These are phyloP conservation scores for Acorus gramineus DNA, from an alignment of 106 monocot species.

Conservation along the genomic window DNA sequence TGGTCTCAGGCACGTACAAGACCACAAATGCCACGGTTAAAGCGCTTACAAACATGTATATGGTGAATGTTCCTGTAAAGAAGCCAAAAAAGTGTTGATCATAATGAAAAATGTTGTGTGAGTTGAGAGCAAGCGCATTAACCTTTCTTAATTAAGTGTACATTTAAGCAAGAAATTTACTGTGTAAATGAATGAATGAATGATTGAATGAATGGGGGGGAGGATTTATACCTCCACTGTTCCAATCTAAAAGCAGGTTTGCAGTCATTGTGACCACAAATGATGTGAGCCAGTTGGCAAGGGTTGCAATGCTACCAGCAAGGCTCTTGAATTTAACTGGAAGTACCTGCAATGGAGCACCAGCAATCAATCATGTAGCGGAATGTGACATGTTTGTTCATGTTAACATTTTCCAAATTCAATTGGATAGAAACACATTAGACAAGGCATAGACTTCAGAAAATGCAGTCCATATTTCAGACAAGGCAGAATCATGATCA, in stretches of 20 bases:
- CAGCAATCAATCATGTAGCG: too few relatives aligned
- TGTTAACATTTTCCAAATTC: too few relatives aligned
- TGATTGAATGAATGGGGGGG: constrained; percentile 8
- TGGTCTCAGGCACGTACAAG: constrained; percentile 81
- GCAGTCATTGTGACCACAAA: constrained; percentile 83
- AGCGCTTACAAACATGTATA: constrained; percentile 42
- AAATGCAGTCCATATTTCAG: too few relatives aligned
- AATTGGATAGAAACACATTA: too few relatives aligned
- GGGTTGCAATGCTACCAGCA: constrained; percentile 82
- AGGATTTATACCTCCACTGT: constrained; percentile 55
- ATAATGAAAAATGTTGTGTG: too few relatives aligned
- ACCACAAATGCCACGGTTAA: constrained; percentile 61
- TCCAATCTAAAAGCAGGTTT: constrained; percentile 76
- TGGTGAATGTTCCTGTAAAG: constrained; percentile 57
- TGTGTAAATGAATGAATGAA: constrained; percentile 8
- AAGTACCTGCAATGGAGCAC: constrained; percentile 35
- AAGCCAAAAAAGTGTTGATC: background rate
- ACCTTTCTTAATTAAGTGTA: background rate
- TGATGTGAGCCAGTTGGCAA: constrained; percentile 78
- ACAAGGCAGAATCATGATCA: too few relatives aligned
- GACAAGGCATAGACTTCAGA: too few relatives aligned
- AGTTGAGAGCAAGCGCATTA: background rate
- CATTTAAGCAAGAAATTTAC: too few relatives aligned
- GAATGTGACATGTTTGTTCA: too few relatives aligned
- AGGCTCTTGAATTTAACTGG: constrained; percentile 78